Conservation (phyloP, 768 basidiomycete species). For the Nidularia sp. region DNA sequence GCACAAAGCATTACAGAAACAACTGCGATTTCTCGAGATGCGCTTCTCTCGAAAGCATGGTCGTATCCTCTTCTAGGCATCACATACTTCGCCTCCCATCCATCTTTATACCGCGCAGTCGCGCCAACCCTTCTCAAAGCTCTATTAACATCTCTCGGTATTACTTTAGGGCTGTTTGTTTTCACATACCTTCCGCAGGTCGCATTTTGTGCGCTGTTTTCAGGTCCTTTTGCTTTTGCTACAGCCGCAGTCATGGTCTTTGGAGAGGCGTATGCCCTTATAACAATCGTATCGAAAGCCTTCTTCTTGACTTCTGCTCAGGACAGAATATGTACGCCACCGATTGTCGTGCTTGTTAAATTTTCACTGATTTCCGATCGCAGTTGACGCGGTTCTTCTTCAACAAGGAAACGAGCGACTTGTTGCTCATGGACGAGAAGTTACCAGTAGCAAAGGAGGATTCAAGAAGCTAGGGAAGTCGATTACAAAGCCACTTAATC, state of each 20-base stretch:
- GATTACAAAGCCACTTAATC: constrained; percentile 42
- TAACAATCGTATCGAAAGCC: constrained; percentile 27
- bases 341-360: constrained; percentile 2
- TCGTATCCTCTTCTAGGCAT: constrained; percentile 33
- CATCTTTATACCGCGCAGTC: constrained; percentile 27
- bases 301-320: constrained; percentile 30
- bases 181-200: constrained; percentile 67
- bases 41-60: constrained; percentile 30
- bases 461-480: constrained; percentile 44
- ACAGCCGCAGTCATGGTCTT: constrained; percentile 43
- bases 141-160: constrained; percentile 27
- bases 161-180: constrained; percentile 43
- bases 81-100: constrained; percentile 29
- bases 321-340: constrained; percentile 30
- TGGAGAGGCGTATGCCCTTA: constrained; percentile 34
- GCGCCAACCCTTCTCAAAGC: constrained; percentile 34
- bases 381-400: constrained; percentile 32
- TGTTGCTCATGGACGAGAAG: constrained; percentile 24
- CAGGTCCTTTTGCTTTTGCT: constrained; percentile 61
- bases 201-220: constrained; percentile 56
- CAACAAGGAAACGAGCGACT: constrained; percentile 28
- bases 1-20: constrained; percentile 12
- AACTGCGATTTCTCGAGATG: constrained; percentile 19
- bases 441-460: constrained; percentile 24
- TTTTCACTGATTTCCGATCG: background rate